Base-by-base conservation (phyloP, 2,329 filamentous ascomycete species). In the Cercospora sp. region DNA sequence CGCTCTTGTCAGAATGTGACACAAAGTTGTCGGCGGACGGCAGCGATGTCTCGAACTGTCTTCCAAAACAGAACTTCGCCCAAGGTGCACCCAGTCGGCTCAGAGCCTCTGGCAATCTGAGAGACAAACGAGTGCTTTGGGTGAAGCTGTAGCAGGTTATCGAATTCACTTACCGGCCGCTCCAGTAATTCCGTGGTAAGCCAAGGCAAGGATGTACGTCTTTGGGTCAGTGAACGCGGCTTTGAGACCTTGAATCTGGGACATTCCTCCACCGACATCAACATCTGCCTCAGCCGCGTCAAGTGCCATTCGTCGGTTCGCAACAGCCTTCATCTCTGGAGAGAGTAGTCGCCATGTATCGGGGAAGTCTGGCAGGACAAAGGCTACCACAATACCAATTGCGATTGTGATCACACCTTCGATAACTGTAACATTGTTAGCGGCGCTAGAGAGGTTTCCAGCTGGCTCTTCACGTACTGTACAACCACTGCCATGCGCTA, bases 401-500 rank as follows among this genome's bases (percentile, higher is more conserved):
- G 68, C 69, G 12, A 75, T 68, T 8, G 75, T 75, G 36, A 76
- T 70, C 7, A 48, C 59, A 18, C 75, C 75, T 72, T 76, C 78
- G 31, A 82, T 80, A 65, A 82, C 62, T 81, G 48, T 65, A 86
- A 72, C 5, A 86, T 83, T 0, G n/a, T 64, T 20, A 30, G 23
- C 8, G 26, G 18, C 12, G 20, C 36, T 31, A 13, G 23, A 10
- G 18, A 18, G 6, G 8, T 28, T 28, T 10, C 13, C 12, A 8
- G 16, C 20, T 12, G 12, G 9, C 28, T 5, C 12, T 16, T 20
- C 12, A 31, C 51, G 16, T 18, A 64, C 62, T 65, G 57, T 65
- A 66, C 45, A 60, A 40, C 73, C 73, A 78, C 72, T 75, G 79
- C 89, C 85, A 92, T 3, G 88, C 88, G 2, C 82, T 79, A 2